Base-by-base conservation (phyloP, 768 basidiomycete species). In the Hydnomerulius pinastri region DNA sequence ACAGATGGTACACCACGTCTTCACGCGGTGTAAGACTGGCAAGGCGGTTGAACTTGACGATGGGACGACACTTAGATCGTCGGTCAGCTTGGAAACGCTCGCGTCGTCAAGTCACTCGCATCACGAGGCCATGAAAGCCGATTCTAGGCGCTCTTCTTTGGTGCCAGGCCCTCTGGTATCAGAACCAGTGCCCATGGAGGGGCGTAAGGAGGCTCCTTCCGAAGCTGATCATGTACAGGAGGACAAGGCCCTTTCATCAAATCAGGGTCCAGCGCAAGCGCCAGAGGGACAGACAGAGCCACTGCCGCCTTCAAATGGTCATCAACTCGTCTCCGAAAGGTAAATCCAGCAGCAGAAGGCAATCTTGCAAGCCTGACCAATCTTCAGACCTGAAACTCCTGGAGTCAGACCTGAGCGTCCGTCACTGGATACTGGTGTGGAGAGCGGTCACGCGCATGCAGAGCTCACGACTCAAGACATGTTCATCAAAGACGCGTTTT, bases 1-100 rank as follows among this genome's bases (percentile, higher is more conserved):
- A 0, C 97, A 99, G 68, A 98, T 99, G 86, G 94, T 98, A 3
- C 90, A 97, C 60, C 95, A 98, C 62, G 85, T 98, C 49, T 98
- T 99, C 66, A 80, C 87, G 12, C 82, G 97, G 18, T 92, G 91
- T 61, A 77, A 77, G 64, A 61, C 76, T 24, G 68, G 64, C 42
- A 53, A 54, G 23, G 23, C 46, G 23, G 30, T 43, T 33, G 58
- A 59, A n/a, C 46, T 36, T 17, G 64, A 55, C 24, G 57, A 58
- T 48, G 49, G 50, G 50, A 27, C 51, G 40, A 35, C 53, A 25
- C 38, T 50, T 51, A 46, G 58, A 43, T 48, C 62, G 56, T 59
- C 61, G 17, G 42, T 53, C 20, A 60, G 59, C 36, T 60, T 58
- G 17, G 70, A 70, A 25, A 46, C 47, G 15, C 39, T 58, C 36